Conservation (phyloP, 176 grass and related monocot species). For the Areca catechu region DNA sequence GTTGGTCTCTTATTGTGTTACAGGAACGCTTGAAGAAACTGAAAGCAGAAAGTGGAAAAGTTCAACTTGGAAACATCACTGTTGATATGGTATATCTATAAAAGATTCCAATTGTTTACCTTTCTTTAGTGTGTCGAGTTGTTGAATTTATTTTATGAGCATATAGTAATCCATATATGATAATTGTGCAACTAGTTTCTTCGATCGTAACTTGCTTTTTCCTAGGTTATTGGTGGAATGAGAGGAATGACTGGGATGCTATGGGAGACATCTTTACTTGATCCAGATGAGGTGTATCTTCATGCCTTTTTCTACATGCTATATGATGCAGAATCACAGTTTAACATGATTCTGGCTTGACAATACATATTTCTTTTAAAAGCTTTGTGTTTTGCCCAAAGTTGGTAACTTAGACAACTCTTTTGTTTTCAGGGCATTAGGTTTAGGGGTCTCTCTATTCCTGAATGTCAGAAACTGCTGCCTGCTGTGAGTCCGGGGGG, state of each 20-base stretch:
- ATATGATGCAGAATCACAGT: background rate
- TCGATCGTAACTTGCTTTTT: conserved; percentile 9
- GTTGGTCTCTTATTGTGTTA: conserved; percentile 6
- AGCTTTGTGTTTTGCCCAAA: too few relatives aligned
- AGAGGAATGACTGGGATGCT: conserved; percentile 95
- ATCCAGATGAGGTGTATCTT: conserved; percentile 84
- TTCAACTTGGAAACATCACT: conserved; percentile 92
- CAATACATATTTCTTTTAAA: background rate
- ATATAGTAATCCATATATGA: too few relatives aligned
- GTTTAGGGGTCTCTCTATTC: conserved; percentile 92
- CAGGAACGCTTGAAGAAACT: conserved; percentile 95
- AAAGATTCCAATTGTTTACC: too few relatives aligned
- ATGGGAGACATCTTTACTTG: conserved; percentile 98
- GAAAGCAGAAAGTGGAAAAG: conserved; percentile 82
- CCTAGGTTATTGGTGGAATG: conserved; percentile 97
- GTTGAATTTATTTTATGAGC: too few relatives aligned
- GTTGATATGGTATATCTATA: conserved; percentile 70
- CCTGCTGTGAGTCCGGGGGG: conserved; percentile 52
- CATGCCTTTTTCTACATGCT: background rate
- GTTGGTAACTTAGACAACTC: background rate
- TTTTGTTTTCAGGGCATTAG: conserved; percentile 71
- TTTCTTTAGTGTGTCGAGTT: too few relatives aligned
- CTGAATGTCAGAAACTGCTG: conserved; percentile 89
- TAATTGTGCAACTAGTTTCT: too few relatives aligned
- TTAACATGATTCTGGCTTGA: background rate